phyloP scores from a whole-genome alignment of 306 rosid species.

The Rubus parviflorus region DNA sequence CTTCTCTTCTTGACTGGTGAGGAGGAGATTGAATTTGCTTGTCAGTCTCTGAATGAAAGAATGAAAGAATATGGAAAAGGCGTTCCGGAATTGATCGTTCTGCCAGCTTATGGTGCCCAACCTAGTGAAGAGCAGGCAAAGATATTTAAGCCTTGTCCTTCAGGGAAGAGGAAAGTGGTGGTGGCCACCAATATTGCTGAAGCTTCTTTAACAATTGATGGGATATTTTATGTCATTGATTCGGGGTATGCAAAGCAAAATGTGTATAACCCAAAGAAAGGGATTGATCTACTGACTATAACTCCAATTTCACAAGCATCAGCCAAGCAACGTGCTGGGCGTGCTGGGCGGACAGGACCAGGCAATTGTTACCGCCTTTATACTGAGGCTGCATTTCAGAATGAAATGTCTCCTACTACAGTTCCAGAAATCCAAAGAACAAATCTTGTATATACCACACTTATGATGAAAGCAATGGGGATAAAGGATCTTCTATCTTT shows the following conservation, averaged over 20 bases:
- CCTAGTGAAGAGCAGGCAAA: slow-evolving; percentile 87
- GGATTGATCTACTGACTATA: slow-evolving; percentile 76
- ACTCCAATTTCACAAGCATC: slow-evolving; percentile 92
- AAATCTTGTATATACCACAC: slow-evolving; percentile 71
- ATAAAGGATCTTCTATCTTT: slow-evolving; percentile 72
- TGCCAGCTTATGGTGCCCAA: slow-evolving; percentile 83
- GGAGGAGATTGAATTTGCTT: slow-evolving; percentile 89
- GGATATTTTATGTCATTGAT: slow-evolving; percentile 78
- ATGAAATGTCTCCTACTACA: slow-evolving; percentile 78
- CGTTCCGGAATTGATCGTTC: slow-evolving; percentile 75
- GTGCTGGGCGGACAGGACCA: slow-evolving; percentile 89
- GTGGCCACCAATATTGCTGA: slow-evolving; percentile 95
- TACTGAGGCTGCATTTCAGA: slow-evolving; percentile 77
- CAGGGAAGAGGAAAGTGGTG: slow-evolving; percentile 84
- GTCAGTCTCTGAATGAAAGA: slow-evolving; percentile 81
- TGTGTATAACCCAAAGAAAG: slow-evolving; percentile 80
- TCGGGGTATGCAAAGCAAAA: slow-evolving; percentile 92
- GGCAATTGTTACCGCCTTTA: slow-evolving; percentile 86
- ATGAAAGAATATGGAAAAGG: slow-evolving; percentile 76
- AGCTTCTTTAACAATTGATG: slow-evolving; percentile 88
- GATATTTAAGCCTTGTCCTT: slow-evolving; percentile 87
- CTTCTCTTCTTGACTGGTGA: slow-evolving; percentile 94
- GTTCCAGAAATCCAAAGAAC: slow-evolving; percentile 81
- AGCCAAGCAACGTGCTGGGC: slow-evolving; percentile 84
- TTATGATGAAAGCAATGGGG: slow-evolving; percentile 82